Base-by-base conservation (phyloP, 177 flowering plant species). In the Vitis hybrid region DNA sequence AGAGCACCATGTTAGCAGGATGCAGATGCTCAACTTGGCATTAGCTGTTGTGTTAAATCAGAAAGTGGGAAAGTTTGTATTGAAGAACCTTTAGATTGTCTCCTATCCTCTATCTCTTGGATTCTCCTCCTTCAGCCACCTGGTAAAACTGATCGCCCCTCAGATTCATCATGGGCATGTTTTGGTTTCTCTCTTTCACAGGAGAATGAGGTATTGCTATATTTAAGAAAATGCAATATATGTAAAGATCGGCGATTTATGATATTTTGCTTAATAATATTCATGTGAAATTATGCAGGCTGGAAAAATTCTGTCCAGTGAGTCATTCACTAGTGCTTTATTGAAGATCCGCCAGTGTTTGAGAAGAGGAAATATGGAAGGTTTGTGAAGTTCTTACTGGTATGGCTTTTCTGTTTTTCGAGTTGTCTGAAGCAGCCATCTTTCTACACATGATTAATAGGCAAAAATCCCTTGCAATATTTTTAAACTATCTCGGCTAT, bases 111-210 rank as follows among this genome's bases (percentile, higher is more conserved):
- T 71, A 67, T 90, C 68, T 91, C 92, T 73, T 87, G 90, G 94
- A 85, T 91, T 80, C 81, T 91, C 75, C 78, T 90, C 59, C 86
- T 91, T 68, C 95, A 91, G 72, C 81, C 83, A 65, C 90, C 79
- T 15, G 76, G 71, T 60, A 84, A 80, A 82, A 65, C 74, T 59
- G 81, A 75, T 63, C 78, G 31, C 22, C 79, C 76, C 34, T 75
- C 82, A 13, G 88, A 86, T 65, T 67, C 81, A 68, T 69, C 92
- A 64, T 78, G 83, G 90, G 62, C 95, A 59, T 82, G 86, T 74
- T 88, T 87, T 78, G 92, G 91, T 69, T 93, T 93, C 83, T 87
- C 98, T 65, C 90, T 93, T 68, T 83, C 98, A 19, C 95, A 91
- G 74, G 98, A 90, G 19, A 86, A 82, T 74, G 94, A 93, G 98